Evolutionary conservation across 805 yeast species (phyloP).

Genomic region (Kregervanrija pseudodelftensis): DNA sequence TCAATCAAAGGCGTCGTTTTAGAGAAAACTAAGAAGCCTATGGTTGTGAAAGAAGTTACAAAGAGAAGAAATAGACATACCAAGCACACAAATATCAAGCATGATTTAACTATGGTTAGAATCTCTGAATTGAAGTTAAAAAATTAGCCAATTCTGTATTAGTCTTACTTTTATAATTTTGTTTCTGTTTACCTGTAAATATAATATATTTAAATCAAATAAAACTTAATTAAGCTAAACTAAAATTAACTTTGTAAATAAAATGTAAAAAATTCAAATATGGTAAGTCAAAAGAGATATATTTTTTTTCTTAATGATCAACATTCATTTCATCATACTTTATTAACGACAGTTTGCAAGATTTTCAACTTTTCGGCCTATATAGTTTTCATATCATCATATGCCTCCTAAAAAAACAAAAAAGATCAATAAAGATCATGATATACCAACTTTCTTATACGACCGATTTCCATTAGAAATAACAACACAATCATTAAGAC

Average conservation of each 20-base stretch:
- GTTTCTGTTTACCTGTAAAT: background rate
- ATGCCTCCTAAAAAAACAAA: background rate
- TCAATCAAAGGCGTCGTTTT: constrained; percentile 68
- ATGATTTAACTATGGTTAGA: constrained; percentile 69
- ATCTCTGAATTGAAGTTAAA: constrained; percentile 63
- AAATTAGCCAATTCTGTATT: constrained; percentile 3
- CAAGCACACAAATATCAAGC: constrained; percentile 59
- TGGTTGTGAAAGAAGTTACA: constrained; percentile 64
- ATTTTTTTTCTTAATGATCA: too few species aligned
- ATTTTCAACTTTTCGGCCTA: too few species aligned
- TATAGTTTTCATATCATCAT: too few species aligned
- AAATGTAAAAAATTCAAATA: too few species aligned
- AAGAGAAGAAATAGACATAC: constrained; percentile 76
- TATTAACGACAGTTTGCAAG: too few species aligned
- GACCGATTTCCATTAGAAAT: constrained; percentile 26
- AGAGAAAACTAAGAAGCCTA: constrained; percentile 81
- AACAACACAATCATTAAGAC: constrained; percentile 14
- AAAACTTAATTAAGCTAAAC: too few species aligned
- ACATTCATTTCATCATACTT: too few species aligned
- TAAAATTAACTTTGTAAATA: too few species aligned
- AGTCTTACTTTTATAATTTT: background rate
- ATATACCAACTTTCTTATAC: constrained; percentile 23
- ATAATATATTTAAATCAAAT: background rate
- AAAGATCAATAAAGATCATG: constrained; percentile 8
- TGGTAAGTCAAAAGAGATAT: too few species aligned